Percentiles rank a stretch among this genome's conserved stretches.
These are phyloP conservation scores for Epithele typhae DNA, from an alignment of 768 basidiomycete species.

Conservation along the genomic window DNA sequence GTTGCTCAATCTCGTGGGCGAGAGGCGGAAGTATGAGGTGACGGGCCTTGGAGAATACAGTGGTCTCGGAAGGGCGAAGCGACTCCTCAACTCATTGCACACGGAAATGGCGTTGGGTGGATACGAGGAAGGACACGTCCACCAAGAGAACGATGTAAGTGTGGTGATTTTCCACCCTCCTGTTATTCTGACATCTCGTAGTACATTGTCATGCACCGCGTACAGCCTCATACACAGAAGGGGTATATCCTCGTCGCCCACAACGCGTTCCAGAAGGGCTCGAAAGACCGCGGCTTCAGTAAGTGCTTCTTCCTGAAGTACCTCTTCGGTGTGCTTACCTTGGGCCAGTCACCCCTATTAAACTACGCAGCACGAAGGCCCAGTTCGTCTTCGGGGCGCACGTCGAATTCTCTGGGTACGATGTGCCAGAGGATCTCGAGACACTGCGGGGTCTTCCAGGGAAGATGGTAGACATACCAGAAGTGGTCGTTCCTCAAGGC, in stretches of 20 bases:
- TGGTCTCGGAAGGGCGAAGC: slow-evolving; percentile 38
- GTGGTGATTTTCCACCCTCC: background rate
- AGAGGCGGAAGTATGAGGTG: slow-evolving; percentile 75
- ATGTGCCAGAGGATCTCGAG: slow-evolving; percentile 42
- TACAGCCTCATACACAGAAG: slow-evolving; percentile 85
- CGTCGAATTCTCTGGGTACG: slow-evolving; percentile 64
- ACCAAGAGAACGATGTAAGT: slow-evolving; percentile 92
- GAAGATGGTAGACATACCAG: slow-evolving; percentile 57
- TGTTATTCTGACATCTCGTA: slow-evolving; percentile 26
- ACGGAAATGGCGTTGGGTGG: slow-evolving; percentile 87
- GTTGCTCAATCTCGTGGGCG: slow-evolving; percentile 82
- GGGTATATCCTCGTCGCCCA: slow-evolving; percentile 92
- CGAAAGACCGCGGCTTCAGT: slow-evolving; percentile 80
- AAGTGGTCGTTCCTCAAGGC: slow-evolving; percentile 55
- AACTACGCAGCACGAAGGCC: slow-evolving; percentile 73
- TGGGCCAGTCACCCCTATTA: slow-evolving; percentile 76
- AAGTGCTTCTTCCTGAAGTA: no score
- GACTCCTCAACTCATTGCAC: slow-evolving; percentile 82
- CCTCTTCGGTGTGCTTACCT: no score
- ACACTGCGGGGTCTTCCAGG: slow-evolving; percentile 70
- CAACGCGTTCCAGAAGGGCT: slow-evolving; percentile 84
- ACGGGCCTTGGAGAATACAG: slow-evolving; percentile 41
- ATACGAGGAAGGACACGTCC: slow-evolving; percentile 91
- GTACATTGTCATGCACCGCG: slow-evolving; percentile 93
- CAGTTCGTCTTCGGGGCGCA: slow-evolving; percentile 79